Conservation (phyloP, 805 yeast species). For the Wickerhamiella qilinensis region DNA sequence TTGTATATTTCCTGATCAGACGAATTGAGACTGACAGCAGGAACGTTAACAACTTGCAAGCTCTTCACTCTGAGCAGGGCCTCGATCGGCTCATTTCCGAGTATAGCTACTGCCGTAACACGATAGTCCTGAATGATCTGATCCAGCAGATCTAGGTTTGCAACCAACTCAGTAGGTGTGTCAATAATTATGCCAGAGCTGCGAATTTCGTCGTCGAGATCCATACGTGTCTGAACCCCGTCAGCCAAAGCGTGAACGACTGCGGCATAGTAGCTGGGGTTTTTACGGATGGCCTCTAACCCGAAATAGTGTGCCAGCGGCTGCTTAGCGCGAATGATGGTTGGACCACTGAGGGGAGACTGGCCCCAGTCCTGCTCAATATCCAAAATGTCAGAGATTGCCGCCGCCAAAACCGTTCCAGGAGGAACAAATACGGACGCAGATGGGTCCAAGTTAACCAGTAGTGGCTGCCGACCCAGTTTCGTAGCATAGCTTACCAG, state of each 20-base stretch:
- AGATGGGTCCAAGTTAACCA: slow-evolving; percentile 65
- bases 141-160: slow-evolving; percentile 39
- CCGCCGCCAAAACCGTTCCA: slow-evolving; percentile 72
- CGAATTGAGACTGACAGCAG: slow-evolving; percentile 58
- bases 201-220: slow-evolving; percentile 29
- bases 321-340: slow-evolving; percentile 53
- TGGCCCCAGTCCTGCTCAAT: slow-evolving; percentile 69
- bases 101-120: slow-evolving; percentile 43
- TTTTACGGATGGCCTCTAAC: slow-evolving; percentile 40
- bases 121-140: slow-evolving; percentile 43
- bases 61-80: slow-evolving; percentile 25
- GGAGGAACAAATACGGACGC: slow-evolving; percentile 62
- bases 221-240: slow-evolving; percentile 30
- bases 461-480: slow-evolving; percentile 48
- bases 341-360: slow-evolving; percentile 40
- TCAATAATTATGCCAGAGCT: slow-evolving; percentile 54
- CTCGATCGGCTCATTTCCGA: slow-evolving; percentile 43
- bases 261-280: slow-evolving; percentile 38
- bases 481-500: slow-evolving; percentile 64
- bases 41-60: slow-evolving; percentile 40
- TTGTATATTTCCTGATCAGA: not conserved
- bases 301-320: slow-evolving; percentile 80
- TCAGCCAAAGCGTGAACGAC: slow-evolving; percentile 34
- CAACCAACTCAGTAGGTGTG: slow-evolving; percentile 37
- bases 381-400: slow-evolving; percentile 66